phyloP scores from a whole-genome alignment of 208 protist species.

The Vickermania spadyakhi region DNA sequence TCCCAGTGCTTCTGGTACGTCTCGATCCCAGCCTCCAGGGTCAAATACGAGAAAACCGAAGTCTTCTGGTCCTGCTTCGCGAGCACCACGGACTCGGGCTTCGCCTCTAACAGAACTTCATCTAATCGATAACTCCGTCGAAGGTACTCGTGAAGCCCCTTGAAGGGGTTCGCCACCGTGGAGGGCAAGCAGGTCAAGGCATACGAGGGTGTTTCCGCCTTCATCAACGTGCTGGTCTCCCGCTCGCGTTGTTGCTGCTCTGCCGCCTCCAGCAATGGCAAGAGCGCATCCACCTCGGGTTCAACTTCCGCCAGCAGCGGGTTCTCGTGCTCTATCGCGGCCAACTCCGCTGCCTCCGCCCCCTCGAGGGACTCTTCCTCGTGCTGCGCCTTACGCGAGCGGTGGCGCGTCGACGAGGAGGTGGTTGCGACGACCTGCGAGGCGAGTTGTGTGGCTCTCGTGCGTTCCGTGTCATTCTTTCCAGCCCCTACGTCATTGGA shows the following conservation, averaged over 20 bases:
- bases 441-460: not conserved
- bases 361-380: not conserved
- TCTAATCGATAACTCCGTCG: constrained; percentile 69
- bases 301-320: no score
- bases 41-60: constrained; percentile 57
- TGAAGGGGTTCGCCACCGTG: constrained; percentile 54
- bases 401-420: not conserved
- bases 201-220: not conserved
- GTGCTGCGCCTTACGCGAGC: not conserved
- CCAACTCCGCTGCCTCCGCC: not conserved
- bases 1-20: constrained; percentile 34
- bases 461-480: no score
- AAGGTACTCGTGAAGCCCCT: constrained; percentile 41
- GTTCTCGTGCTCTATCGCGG: not conserved
- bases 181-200: not conserved
- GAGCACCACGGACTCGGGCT: constrained; percentile 28
- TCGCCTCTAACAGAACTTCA: constrained; percentile 30
- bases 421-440: not conserved
- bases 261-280: not conserved
- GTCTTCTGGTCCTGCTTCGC: constrained; percentile 52
- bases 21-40: constrained; percentile 16
- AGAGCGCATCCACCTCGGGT: no score
- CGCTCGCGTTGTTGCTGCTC: not conserved
- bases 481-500: no score
- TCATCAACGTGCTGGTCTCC: not conserved